A percentile compares a stretch with the other conserved stretches of the same genome.
Conservation (phyloP, 2,329 filamentous ascomycete genomes). For the Ploettnerulaceae sp. region DNA sequence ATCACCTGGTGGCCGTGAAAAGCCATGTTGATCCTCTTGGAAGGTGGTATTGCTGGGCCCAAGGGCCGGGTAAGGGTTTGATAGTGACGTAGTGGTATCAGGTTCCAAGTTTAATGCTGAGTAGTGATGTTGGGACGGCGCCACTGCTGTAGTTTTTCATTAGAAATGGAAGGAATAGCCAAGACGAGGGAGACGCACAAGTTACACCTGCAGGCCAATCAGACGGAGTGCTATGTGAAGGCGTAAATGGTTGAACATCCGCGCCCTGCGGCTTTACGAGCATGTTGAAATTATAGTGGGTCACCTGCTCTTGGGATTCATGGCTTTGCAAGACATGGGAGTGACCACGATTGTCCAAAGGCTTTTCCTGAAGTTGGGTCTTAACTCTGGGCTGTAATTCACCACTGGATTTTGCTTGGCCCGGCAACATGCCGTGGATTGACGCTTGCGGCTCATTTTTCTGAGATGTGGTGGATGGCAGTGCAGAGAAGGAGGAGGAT, state of each 20-base stretch:
- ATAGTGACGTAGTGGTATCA: not conserved
- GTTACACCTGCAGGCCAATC: slow-evolving; percentile 18
- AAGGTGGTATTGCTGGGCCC: not conserved
- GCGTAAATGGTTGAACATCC: not conserved
- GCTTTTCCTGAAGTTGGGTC: slow-evolving; percentile 1
- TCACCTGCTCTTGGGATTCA: slow-evolving; percentile 4
- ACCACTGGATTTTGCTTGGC: not conserved
- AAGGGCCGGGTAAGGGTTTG: not conserved
- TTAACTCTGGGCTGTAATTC: not conserved
- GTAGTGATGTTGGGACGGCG: not conserved
- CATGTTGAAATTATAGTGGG: slow-evolving; percentile 28
- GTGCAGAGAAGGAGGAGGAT: not conserved
- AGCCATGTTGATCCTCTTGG: not conserved
- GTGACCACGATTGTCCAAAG: slow-evolving; percentile 19
- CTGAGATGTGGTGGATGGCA: not conserved
- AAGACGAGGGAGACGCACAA: slow-evolving; percentile 13
- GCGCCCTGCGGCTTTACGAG: slow-evolving; percentile 17
- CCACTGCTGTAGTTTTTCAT: slow-evolving; percentile 6
- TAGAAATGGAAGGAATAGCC: not conserved
- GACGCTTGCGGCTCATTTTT: not conserved
- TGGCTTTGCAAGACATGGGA: slow-evolving; percentile 1
- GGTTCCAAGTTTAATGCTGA: slow-evolving; percentile 1
- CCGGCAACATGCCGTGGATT: not conserved
- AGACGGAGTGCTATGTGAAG: slow-evolving; percentile 9
- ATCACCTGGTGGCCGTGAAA: not conserved